Conservation (phyloP, 176 grass and related monocot genomes). For the Oryza longistaminata region DNA sequence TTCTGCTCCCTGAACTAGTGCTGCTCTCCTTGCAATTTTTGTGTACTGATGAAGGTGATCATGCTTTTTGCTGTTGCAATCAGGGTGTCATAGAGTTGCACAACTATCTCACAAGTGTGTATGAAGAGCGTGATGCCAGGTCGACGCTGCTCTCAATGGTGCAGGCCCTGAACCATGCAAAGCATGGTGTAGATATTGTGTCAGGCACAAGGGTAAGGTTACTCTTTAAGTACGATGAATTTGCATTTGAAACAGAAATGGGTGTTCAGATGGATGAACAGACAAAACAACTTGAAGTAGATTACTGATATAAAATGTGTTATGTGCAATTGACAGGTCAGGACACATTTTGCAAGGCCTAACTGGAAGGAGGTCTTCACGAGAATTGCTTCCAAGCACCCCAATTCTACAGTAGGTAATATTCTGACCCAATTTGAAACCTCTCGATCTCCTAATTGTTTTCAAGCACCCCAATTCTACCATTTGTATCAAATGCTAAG, state of each 20-base stretch:
- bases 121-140: conserved; percentile 77
- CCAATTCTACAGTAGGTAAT: conserved; percentile 72
- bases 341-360: conserved; percentile 91
- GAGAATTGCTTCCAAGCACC: conserved; percentile 68
- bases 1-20: conserved; percentile 7
- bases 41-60: background rate
- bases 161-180: conserved; percentile 84
- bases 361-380: conserved; percentile 81
- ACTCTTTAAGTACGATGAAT: background rate
- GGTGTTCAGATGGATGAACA: background rate
- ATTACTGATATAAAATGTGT: background rate
- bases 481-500: background rate
- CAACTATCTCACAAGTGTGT: conserved; percentile 86
- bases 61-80: background rate
- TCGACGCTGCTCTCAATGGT: conserved; percentile 72
- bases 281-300: background rate
- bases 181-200: conserved; percentile 80
- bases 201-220: conserved; percentile 76
- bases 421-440: background rate
- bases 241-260: background rate
- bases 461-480: background rate
- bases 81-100: conserved; percentile 85
- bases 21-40: background rate
- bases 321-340: conserved; percentile 42
- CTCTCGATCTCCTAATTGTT: background rate